Evolutionary conservation across 176 grass and related monocot species (phyloP).

Genomic region (Musa schizocarpa): DNA sequence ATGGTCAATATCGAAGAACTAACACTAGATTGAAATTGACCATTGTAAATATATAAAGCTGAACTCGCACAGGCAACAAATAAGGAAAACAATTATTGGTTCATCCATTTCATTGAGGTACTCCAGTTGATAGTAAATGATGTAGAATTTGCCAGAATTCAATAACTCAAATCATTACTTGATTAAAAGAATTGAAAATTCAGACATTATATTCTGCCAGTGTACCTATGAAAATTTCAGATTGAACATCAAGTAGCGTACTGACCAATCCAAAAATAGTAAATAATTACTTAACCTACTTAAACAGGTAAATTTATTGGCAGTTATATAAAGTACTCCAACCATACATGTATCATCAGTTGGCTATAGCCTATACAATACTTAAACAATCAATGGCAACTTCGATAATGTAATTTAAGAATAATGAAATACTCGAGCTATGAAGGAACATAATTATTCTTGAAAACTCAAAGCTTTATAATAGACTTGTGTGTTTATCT

Average conservation of each 20-base stretch:
- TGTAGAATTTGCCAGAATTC: neutral
- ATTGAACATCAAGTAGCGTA: neutral
- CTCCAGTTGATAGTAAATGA: neutral
- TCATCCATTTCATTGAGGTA: neutral
- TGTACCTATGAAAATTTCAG: no score
- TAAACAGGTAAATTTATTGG: neutral
- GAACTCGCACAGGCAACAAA: neutral
- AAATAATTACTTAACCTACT: neutral
- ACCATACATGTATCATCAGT: no score
- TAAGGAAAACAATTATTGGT: neutral
- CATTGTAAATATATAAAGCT: neutral
- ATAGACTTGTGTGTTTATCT: conserved; percentile 11
- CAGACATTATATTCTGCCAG: no score
- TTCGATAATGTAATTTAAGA: no score
- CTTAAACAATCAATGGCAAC: no score
- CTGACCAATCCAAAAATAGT: neutral
- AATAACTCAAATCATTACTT: neutral
- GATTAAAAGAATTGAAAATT: neutral
- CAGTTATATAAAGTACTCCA: neutral
- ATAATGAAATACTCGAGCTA: no score
- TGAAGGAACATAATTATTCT: neutral
- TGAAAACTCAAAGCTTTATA: neutral
- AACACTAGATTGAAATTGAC: neutral
- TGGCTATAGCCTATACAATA: no score
- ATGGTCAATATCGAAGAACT: no score